These are phyloP conservation scores for Berkeleyomyces basicola DNA, from an alignment of 2,329 filamentous ascomycete genomes.

Conservation along the genomic window DNA sequence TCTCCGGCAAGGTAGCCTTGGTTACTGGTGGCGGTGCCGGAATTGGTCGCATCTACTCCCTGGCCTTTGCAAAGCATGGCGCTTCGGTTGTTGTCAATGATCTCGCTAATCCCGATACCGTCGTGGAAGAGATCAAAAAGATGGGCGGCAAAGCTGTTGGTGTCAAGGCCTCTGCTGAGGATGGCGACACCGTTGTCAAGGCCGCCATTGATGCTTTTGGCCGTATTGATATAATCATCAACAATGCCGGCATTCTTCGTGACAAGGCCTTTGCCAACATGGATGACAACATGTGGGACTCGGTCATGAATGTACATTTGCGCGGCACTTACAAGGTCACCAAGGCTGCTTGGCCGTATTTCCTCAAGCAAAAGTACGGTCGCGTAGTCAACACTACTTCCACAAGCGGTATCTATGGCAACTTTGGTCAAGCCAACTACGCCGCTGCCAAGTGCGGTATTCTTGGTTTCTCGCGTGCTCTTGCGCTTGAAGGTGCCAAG, in stretches of 20 bases:
- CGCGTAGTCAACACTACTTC: conserved; percentile 94
- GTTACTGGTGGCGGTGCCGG: conserved; percentile 80
- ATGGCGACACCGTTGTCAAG: conserved; percentile 83
- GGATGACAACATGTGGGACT: conserved; percentile 85
- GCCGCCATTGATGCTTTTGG: conserved; percentile 85
- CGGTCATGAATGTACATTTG: conserved; percentile 82
- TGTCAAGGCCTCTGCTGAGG: conserved; percentile 84
- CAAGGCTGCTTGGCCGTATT: conserved; percentile 94
- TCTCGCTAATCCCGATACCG: conserved; percentile 75
- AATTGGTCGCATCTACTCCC: conserved; percentile 77
- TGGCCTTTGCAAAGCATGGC: conserved; percentile 73
- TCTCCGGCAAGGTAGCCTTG: conserved; percentile 70
- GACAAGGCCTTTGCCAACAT: conserved; percentile 98
- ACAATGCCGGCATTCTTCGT: conserved; percentile 93
- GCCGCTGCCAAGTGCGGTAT: conserved; percentile 83
- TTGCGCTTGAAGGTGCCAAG: conserved; percentile 85
- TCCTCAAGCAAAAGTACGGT: conserved; percentile 97
- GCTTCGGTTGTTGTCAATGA: conserved; percentile 90
- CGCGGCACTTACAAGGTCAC: conserved; percentile 91
- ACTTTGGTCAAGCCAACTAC: conserved; percentile 98
- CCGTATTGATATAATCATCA: conserved; percentile 85
- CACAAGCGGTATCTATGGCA: conserved; percentile 94
- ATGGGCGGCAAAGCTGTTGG: conserved; percentile 77
- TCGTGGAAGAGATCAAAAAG: conserved; percentile 85
- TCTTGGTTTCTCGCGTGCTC: conserved; percentile 81